Conservation (phyloP, 2,329 filamentous ascomycete genomes). For the Aspergillus niger region DNA sequence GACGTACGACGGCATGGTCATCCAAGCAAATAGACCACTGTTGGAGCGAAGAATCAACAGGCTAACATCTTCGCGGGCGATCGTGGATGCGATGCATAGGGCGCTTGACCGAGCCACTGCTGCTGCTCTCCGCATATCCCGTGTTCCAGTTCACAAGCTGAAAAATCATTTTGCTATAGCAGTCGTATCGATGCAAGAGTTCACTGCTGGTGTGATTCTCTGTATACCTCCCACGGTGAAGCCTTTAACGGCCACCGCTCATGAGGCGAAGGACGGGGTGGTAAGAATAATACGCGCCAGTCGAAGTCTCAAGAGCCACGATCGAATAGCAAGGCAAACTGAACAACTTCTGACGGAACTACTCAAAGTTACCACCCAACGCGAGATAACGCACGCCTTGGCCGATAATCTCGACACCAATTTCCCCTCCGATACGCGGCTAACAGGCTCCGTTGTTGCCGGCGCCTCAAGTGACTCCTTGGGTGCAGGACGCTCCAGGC, state of each 20-base stretch:
- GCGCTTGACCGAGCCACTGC: not conserved
- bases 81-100: not conserved
- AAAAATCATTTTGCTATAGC: not conserved
- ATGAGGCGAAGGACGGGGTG: constrained; percentile 3
- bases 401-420: not conserved
- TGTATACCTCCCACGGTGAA: not conserved
- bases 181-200: constrained; percentile 1
- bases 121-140: not conserved
- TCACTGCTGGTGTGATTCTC: constrained; percentile 3
- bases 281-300: constrained; percentile 4
- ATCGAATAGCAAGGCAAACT: constrained; percentile 4
- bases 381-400: not conserved
- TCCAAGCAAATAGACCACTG: not conserved
- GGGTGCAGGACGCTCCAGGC: not conserved
- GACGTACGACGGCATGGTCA: not conserved
- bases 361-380: not conserved
- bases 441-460: not conserved
- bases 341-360: constrained; percentile 1
- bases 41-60: not conserved
- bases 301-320: not conserved
- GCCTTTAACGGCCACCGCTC: not conserved
- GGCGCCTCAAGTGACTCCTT: not conserved
- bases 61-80: not conserved
- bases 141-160: not conserved
- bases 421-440: not conserved